A percentile compares a stretch with the other conserved stretches of the same genome.
These are phyloP conservation scores for Candida anglica DNA, from an alignment of 805 yeast genomes.

Conservation along the genomic window DNA sequence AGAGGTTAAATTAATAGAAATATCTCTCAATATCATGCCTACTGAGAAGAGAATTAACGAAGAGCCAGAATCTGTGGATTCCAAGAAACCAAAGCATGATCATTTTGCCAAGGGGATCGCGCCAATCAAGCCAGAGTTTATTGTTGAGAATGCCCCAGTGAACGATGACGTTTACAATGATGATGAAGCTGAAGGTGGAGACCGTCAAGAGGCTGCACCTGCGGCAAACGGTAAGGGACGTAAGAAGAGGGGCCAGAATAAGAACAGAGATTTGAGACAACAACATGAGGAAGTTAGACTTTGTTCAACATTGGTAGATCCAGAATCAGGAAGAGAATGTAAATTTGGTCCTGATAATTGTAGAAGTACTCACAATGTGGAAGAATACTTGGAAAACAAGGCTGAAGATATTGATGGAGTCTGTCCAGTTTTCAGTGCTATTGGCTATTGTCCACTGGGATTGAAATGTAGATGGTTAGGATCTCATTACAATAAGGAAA, in stretches of 20 bases:
- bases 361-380: slow-evolving; percentile 72
- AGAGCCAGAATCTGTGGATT: slow-evolving; percentile 11
- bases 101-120: slow-evolving; percentile 61
- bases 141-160: slow-evolving; percentile 43
- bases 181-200: slow-evolving; percentile 45
- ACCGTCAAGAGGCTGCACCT: slow-evolving; percentile 30
- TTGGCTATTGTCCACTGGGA: slow-evolving; percentile 92
- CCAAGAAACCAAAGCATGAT: slow-evolving; percentile 13
- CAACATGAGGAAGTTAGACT: slow-evolving; percentile 57
- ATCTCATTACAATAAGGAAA: slow-evolving; percentile 57
- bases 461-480: slow-evolving; percentile 87
- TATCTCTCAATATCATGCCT: neutral
- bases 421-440: slow-evolving; percentile 79
- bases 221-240: slow-evolving; percentile 32
- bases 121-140: slow-evolving; percentile 66
- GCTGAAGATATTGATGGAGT: slow-evolving; percentile 67
- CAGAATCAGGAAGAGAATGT: slow-evolving; percentile 46
- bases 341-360: slow-evolving; percentile 69
- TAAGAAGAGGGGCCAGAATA: slow-evolving; percentile 76
- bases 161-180: slow-evolving; percentile 36
- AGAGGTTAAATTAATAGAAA: too few species aligned
- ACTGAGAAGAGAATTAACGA: slow-evolving; percentile 13
- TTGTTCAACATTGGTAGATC: slow-evolving; percentile 63
- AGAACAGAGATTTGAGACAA: slow-evolving; percentile 73
- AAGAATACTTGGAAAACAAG: slow-evolving; percentile 59